These are phyloP conservation scores for Musa acuminata DNA, from an alignment of 176 grass and related monocot species.

Conservation along the genomic window DNA sequence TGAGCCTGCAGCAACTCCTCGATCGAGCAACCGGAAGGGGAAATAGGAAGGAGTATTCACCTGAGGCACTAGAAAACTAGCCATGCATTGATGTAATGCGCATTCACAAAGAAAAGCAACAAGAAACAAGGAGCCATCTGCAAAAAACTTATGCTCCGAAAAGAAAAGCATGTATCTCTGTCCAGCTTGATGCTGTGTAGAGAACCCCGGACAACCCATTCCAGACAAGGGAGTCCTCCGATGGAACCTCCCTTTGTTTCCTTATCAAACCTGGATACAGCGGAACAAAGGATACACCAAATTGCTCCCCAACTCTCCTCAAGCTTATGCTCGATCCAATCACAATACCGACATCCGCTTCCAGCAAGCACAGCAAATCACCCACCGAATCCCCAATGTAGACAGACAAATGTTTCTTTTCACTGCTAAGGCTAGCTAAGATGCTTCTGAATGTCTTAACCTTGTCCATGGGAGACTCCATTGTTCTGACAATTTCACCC, in stretches of 20 bases:
- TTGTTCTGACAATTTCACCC: conserved; percentile 65
- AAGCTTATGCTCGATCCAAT: conserved; percentile 75
- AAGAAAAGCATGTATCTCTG: conserved; percentile 72
- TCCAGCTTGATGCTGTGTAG: conserved; percentile 83
- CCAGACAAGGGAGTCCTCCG: conserved; percentile 36
- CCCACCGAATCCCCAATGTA: conserved; percentile 79
- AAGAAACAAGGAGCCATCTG: too few relatives aligned
- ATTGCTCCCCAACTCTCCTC: conserved; percentile 70
- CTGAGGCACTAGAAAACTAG: too few relatives aligned
- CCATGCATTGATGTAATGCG: too few relatives aligned
- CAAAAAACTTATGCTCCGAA: conserved; percentile 37
- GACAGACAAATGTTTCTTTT: conserved; percentile 30
- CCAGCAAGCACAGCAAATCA: conserved; percentile 78
- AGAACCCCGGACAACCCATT: conserved; percentile 61
- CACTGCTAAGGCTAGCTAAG: conserved; percentile 16
- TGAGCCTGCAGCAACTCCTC: too few relatives aligned
- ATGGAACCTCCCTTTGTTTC: conserved; percentile 53
- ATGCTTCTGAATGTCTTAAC: conserved; percentile 65
- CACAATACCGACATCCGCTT: conserved; percentile 81
- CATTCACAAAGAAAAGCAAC: too few relatives aligned
- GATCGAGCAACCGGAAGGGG: too few relatives aligned
- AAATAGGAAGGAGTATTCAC: too few relatives aligned
- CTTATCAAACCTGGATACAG: conserved; percentile 57
- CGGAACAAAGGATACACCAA: conserved; percentile 73
- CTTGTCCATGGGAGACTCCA: conserved; percentile 77